These are phyloP conservation scores for Suillus fuscotomentosus DNA, from an alignment of 768 basidiomycete species.

Conservation along the genomic window DNA sequence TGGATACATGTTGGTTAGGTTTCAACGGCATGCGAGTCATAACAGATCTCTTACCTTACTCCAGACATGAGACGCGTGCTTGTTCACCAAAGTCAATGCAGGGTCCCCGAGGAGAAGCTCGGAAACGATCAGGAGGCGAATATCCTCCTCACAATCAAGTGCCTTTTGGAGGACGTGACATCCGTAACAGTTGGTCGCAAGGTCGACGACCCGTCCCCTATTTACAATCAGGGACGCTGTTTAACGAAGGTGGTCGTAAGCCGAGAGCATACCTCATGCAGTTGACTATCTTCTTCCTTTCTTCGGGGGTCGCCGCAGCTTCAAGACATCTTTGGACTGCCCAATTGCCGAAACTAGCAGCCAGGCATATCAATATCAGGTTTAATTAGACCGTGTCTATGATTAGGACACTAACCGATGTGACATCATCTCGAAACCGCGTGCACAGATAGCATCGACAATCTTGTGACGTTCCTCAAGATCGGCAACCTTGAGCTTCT, in stretches of 20 bases:
- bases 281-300: slow-evolving; percentile 76
- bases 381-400: neutral
- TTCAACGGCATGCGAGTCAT: neutral
- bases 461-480: slow-evolving; percentile 76
- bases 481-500: slow-evolving; percentile 87
- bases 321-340: slow-evolving; percentile 87
- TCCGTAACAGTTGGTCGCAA: slow-evolving; percentile 87
- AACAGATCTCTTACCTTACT: slow-evolving; percentile 58
- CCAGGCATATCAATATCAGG: slow-evolving; percentile 1
- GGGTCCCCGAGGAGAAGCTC: slow-evolving; percentile 84
- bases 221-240: neutral
- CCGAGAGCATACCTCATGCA: slow-evolving; percentile 71
- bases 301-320: slow-evolving; percentile 70
- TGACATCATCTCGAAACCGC: slow-evolving; percentile 92
- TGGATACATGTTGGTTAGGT: slow-evolving; percentile 26
- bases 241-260: neutral
- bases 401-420: slow-evolving; percentile 50
- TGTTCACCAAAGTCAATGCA: slow-evolving; percentile 83
- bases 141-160: slow-evolving; percentile 87
- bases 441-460: slow-evolving; percentile 80
- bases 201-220: slow-evolving; percentile 81
- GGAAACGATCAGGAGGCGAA: slow-evolving; percentile 77
- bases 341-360: slow-evolving; percentile 83
- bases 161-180: slow-evolving; percentile 90
- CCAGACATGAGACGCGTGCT: slow-evolving; percentile 91